Percentiles rank a stretch among this genome's conserved stretches.
Conservation (phyloP, 768 basidiomycete species). For the Boletus tomentosulus region DNA sequence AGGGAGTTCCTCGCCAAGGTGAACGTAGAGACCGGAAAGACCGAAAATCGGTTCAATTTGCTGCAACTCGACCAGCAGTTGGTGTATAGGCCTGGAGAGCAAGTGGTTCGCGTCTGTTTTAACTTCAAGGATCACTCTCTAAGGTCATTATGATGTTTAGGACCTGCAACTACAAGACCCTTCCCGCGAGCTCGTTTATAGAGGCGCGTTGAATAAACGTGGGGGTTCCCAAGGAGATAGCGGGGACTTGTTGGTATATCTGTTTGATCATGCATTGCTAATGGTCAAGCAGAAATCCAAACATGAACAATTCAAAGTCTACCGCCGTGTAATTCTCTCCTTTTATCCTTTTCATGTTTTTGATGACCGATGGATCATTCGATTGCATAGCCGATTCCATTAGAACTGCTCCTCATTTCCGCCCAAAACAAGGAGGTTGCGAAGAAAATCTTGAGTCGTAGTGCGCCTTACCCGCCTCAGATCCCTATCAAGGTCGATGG, state of each 20-base stretch:
- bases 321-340: slow-evolving; percentile 64
- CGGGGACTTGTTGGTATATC: slow-evolving; percentile 88
- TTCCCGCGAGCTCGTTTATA: slow-evolving; percentile 86
- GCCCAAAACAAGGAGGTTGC: slow-evolving; percentile 49
- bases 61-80: slow-evolving; percentile 91
- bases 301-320: slow-evolving; percentile 89
- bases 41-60: slow-evolving; percentile 95
- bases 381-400: slow-evolving; percentile 77
- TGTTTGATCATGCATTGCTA: slow-evolving; percentile 94
- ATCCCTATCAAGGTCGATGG: slow-evolving; percentile 52
- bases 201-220: slow-evolving; percentile 84
- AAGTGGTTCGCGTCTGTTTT: slow-evolving; percentile 58
- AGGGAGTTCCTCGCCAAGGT: slow-evolving; percentile 83
- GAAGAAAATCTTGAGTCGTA: slow-evolving; percentile 39
- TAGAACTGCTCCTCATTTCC: slow-evolving; percentile 84
- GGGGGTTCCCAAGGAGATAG: slow-evolving; percentile 67
- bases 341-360: not conserved
- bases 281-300: slow-evolving; percentile 96
- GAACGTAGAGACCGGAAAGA: slow-evolving; percentile 90
- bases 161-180: slow-evolving; percentile 85
- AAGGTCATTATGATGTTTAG: slow-evolving; percentile 35
- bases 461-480: slow-evolving; percentile 41
- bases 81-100: slow-evolving; percentile 83
- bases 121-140: not conserved
- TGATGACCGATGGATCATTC: slow-evolving; percentile 5